Percentiles rank a stretch among this genome's conserved stretches.
Evolutionary conservation across 225 moss, liverwort and hornwort genomes (phyloP).

Genomic region (Pseudisothecium myosuroides): DNA sequence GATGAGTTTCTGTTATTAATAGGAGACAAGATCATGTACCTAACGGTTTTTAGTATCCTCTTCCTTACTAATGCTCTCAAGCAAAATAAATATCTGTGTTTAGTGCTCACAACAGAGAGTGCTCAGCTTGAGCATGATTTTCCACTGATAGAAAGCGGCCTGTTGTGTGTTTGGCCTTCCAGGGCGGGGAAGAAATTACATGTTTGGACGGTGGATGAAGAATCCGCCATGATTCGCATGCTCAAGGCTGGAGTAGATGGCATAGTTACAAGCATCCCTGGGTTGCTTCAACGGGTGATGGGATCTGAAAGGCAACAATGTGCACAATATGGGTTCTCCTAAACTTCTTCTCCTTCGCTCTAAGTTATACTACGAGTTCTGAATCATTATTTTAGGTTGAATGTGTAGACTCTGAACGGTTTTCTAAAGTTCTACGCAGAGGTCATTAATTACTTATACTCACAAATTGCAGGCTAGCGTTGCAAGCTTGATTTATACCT

Average conservation of each 20-base stretch:
- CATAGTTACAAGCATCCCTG: conserved; percentile 71
- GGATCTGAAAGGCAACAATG: conserved; percentile 57
- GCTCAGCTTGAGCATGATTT: neutral
- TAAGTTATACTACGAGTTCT: neutral
- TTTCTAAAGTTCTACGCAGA: neutral
- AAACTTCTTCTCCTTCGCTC: neutral
- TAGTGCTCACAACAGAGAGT: neutral
- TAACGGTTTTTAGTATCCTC: neutral
- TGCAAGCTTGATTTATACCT: neutral
- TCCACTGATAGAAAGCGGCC: neutral
- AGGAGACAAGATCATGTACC: neutral
- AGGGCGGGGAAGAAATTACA: conserved; percentile 61
- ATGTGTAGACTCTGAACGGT: neutral
- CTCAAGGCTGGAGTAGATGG: conserved; percentile 70
- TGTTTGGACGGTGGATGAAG: conserved; percentile 88
- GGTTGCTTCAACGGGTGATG: conserved; percentile 69
- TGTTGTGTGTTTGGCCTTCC: neutral
- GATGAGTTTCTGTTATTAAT: neutral
- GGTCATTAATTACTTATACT: neutral
- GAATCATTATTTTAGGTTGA: neutral
- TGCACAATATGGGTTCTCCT: conserved; percentile 48
- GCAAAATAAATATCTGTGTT: neutral
- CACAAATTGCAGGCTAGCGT: neutral
- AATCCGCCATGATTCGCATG: conserved; percentile 56
- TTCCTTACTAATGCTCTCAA: neutral